These are phyloP conservation scores for Auricularia auricula-judae DNA, from an alignment of 768 basidiomycete species.

Conservation along the genomic window DNA sequence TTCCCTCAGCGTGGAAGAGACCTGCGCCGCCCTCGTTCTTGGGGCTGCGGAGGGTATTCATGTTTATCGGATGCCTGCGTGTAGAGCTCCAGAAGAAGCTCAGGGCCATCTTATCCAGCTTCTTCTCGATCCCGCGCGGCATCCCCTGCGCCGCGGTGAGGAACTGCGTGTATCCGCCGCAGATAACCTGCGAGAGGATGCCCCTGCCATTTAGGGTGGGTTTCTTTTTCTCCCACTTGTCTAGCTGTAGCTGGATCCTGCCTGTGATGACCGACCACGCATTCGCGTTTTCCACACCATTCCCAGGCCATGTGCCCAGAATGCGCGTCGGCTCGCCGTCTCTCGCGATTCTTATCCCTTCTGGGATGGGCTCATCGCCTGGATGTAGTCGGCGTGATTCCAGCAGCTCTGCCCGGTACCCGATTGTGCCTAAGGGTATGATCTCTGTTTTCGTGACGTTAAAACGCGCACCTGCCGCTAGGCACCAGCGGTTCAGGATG, in stretches of 20 bases:
- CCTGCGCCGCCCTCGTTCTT: constrained; percentile 3
- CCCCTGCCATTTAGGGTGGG: constrained; percentile 20
- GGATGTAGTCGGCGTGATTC: background rate
- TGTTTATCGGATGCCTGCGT: constrained; percentile 1
- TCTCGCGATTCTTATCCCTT: constrained; percentile 14
- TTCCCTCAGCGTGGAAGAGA: background rate
- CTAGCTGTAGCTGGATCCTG: constrained; percentile 14
- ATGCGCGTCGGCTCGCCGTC: constrained; percentile 21
- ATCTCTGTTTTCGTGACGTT: constrained; percentile 30
- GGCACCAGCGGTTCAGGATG: constrained; percentile 29
- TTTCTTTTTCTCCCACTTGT: constrained; percentile 17
- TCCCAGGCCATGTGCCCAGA: constrained; percentile 24
- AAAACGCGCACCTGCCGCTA: constrained; percentile 29
- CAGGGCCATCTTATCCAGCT: constrained; percentile 12
- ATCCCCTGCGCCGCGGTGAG: constrained; percentile 25
- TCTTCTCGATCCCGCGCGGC: constrained; percentile 17
- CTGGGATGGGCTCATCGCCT: constrained; percentile 6
- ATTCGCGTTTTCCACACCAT: constrained; percentile 10
- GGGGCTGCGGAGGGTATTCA: background rate
- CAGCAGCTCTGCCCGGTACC: constrained; percentile 10
- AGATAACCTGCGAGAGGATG: constrained; percentile 16
- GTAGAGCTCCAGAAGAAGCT: constrained; percentile 19
- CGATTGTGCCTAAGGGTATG: constrained; percentile 20
- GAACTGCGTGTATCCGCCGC: constrained; percentile 26
- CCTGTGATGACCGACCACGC: constrained; percentile 20